phyloP scores from a whole-genome alignment of 306 rosid species.

The Sicyos baderoa region DNA sequence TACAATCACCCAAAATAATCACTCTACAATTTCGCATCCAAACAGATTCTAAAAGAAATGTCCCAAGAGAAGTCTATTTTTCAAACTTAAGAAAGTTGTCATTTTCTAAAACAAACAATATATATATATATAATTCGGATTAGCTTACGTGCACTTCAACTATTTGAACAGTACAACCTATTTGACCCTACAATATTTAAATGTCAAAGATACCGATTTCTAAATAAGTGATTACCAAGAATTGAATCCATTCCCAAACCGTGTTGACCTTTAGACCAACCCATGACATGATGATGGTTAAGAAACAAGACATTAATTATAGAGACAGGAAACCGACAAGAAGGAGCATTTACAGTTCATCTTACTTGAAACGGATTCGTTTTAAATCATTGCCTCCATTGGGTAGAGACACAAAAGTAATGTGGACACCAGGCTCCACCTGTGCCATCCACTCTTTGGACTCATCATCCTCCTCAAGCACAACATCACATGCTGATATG shows the following conservation, averaged over 20 bases:
- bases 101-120: background rate
- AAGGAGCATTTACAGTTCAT: background rate
- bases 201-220: no score
- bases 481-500: constrained; percentile 46
- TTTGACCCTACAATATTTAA: no score
- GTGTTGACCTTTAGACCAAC: no score
- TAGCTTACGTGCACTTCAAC: no score
- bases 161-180: no score
- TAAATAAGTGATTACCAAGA: no score
- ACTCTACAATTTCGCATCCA: no score
- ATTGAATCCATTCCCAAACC: no score
- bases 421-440: constrained; percentile 86
- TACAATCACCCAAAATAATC: no score
- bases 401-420: constrained; percentile 77
- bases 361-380: constrained; percentile 81
- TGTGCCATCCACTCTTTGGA: constrained; percentile 92
- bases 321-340: background rate
- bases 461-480: constrained; percentile 37
- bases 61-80: background rate
- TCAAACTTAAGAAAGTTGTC: background rate
- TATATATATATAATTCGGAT: no score
- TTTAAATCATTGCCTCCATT: constrained; percentile 83
- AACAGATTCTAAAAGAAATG: no score
- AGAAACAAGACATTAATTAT: background rate
- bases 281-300: no score